Base-by-base conservation (phyloP, 1,284 basidiomycete species). In the Kwoniella shivajii region DNA sequence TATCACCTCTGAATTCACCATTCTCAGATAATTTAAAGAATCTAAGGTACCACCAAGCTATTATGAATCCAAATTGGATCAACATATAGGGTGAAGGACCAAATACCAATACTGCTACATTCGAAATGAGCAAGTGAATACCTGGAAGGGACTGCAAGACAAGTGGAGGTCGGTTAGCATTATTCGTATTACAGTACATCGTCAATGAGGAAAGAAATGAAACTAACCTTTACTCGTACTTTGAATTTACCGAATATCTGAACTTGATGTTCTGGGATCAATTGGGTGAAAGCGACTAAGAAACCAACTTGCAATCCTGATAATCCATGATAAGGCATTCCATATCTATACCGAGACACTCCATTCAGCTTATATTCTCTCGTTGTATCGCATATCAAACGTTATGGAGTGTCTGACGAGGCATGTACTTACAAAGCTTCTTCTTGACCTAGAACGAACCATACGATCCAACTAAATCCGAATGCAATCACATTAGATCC, bases 11-110 rank as follows among this genome's bases (percentile, higher is more conserved):
- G 64, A 80, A 79, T 49, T 80, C 77, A 6, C 80, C 80, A 42
- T 74, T 76, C 51, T 82, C 82, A 62, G 87, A 89, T 72, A 88
- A 86, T 80, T 97, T 96, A 83, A 96, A 93, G 82, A 99, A 99
- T 33, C 95, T 86, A 34, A 99, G 83, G 79, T 97, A 99, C 51
- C 91, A 83, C 88, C 92, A 99, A 26, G 89, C 85, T 7, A 94
- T 88, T 60, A 98, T 88, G 92, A 96, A 99, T 16, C 93, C 95
- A 73, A 97, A 98, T 74, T 98, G 95, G 65, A 99, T 94, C 66
- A 96, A 83, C 56, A 99, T 94, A 82, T 88, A 98, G 1, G 96
- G 96, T 54, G 89, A 90, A 68, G 93, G 90, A 76, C 88, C 90
- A 30, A 95, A 91, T 46, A 96, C 63, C 50, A 99, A 67, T 66